Evolutionary conservation across 2,329 filamentous ascomycete genomes (phyloP).

Genomic region (Tolypocladium tundrense): DNA sequence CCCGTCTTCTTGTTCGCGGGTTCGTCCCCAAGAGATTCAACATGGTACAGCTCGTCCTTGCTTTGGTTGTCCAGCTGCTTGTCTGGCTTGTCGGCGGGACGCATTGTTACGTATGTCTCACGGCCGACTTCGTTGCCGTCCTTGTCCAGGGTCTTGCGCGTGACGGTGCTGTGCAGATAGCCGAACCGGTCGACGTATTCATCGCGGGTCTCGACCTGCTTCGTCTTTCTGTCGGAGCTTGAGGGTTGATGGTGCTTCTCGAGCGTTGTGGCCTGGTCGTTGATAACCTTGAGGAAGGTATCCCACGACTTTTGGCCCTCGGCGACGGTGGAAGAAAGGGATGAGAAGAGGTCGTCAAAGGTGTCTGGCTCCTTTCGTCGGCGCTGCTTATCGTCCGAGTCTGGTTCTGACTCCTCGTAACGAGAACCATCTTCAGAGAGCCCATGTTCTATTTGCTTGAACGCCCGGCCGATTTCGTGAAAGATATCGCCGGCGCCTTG

Average conservation of each 20-base stretch:
- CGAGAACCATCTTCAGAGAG: neutral
- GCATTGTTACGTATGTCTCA: slow-evolving; percentile 23
- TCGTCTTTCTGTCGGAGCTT: slow-evolving; percentile 13
- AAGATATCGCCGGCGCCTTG: slow-evolving; percentile 5
- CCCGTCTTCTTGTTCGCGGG: slow-evolving; percentile 16
- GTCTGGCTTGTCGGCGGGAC: slow-evolving; percentile 12
- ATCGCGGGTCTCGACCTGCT: slow-evolving; percentile 25
- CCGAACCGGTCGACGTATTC: slow-evolving; percentile 33
- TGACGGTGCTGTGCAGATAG: slow-evolving; percentile 30
- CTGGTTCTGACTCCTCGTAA: neutral
- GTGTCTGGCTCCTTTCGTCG: slow-evolving; percentile 15
- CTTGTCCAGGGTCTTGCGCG: slow-evolving; percentile 27
- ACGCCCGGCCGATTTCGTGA: slow-evolving; percentile 5
- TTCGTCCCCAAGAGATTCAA: neutral
- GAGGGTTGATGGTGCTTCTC: slow-evolving; percentile 6
- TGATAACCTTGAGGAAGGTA: slow-evolving; percentile 25
- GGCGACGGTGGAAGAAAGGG: slow-evolving; percentile 25
- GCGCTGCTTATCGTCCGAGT: neutral
- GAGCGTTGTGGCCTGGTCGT: slow-evolving; percentile 7
- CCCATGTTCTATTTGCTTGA: slow-evolving; percentile 6
- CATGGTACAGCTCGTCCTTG: slow-evolving; percentile 2
- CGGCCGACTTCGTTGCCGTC: slow-evolving; percentile 30
- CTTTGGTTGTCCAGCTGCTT: slow-evolving; percentile 7
- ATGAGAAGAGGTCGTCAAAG: slow-evolving; percentile 31
- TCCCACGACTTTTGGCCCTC: slow-evolving; percentile 29